These are phyloP conservation scores for Xylaria sp. DNA, from an alignment of 2,329 filamentous ascomycete species.

Conservation along the genomic window DNA sequence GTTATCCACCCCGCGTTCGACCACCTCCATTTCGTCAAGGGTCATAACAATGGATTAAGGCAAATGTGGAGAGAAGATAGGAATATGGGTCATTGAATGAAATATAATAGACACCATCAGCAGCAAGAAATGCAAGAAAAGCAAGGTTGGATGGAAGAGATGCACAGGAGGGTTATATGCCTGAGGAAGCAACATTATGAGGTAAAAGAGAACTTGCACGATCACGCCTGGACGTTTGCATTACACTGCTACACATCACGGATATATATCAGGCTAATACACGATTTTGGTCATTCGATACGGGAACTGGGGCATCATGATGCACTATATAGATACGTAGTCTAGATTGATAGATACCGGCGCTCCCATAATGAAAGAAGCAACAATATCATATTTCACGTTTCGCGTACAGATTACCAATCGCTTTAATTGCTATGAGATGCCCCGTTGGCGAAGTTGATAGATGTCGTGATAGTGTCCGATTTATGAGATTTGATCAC, in stretches of 20 bases:
- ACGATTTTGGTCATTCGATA: background rate
- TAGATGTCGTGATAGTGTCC: background rate
- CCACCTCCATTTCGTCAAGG: too few relatives aligned
- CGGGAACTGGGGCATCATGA: background rate
- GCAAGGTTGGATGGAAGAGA: background rate
- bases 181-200: background rate
- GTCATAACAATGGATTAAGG: too few relatives aligned
- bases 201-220: background rate
- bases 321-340: background rate
- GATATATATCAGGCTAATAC: background rate
- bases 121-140: background rate
- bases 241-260: background rate
- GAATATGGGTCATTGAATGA: too few relatives aligned
- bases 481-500: background rate
- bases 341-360: constrained; percentile 3
- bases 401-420: background rate
- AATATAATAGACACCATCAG: too few relatives aligned
- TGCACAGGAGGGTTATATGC: background rate
- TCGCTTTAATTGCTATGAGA: background rate
- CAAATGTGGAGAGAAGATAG: too few relatives aligned
- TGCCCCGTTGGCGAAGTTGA: background rate
- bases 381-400: background rate
- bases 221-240: background rate
- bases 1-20: too few relatives aligned
- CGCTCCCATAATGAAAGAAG: background rate